Percentiles rank a stretch among this genome's conserved stretches.
Evolutionary conservation across 495 filamentous ascomycete species (phyloP).

Genomic region (Daldinia caldariorum): DNA sequence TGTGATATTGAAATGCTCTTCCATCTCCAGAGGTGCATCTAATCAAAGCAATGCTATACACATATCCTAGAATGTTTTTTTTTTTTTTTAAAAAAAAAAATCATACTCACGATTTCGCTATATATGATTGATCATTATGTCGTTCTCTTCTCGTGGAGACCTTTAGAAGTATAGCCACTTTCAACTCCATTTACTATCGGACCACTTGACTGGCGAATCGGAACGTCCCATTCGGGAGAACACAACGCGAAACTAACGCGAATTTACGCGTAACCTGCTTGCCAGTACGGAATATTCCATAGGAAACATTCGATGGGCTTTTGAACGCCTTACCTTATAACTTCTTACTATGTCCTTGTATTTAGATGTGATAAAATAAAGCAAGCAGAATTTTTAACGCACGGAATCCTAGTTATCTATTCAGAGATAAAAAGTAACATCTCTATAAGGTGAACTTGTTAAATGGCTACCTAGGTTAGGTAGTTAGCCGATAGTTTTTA

Average conservation of each 20-base stretch:
- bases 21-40: neutral
- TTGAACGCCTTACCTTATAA: neutral
- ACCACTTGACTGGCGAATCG: conserved; percentile 6
- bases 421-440: neutral
- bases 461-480: too few relatives aligned
- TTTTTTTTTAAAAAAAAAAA: too few relatives aligned
- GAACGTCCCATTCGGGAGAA: neutral
- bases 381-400: neutral
- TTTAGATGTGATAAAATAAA: neutral
- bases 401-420: neutral
- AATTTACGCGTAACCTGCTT: conserved; percentile 37
- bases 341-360: neutral
- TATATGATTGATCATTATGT: neutral
- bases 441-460: neutral
- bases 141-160: neutral
- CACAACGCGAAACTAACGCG: conserved; percentile 44
- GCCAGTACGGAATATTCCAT: neutral
- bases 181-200: neutral
- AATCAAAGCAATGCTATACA: neutral
- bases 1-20: neutral
- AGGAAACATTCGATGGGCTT: neutral
- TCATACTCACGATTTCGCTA: neutral
- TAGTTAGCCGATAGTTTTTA: neutral
- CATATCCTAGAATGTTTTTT: neutral
- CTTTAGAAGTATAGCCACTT: neutral